Base-by-base conservation (phyloP, 305 asterid genomes). In the Salvia sclarea region DNA sequence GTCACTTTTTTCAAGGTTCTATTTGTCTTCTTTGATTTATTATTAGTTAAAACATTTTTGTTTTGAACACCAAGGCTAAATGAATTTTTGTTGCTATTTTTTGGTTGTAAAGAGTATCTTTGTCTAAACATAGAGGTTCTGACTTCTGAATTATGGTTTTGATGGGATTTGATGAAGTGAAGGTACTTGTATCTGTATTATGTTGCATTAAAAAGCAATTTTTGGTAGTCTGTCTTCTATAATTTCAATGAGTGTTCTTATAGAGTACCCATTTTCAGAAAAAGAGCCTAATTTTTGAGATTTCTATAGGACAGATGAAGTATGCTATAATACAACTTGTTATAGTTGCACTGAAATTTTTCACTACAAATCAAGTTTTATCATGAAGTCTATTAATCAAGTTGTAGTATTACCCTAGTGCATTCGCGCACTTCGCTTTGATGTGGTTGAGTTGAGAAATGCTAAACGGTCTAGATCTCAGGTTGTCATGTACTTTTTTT, bases 381-480 rank as follows among this genome's bases (percentile, higher is more conserved):
- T 54, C 61, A 70, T 6, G 58, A 37, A 13, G 31, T 3, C 20
- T 21, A 48, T 11, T 37, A 33, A 8, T 53, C 54, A 10, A 38
- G 33, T 41, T 45, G 63, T 37, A n/a, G 33, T 50, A 55, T 56
- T 37, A 50, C 45, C 45, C 18, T 24, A 38, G 61, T 53, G 61
- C 41, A 31, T 14, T 57, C 14, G 6, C 20, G 13, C 33, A 28
- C 57, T 47, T 57, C 17, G 52, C 49, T 45, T 2, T 59, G 33
- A 2, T 35, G 11, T 64, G 53, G 5, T 35, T 69, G 66, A 64
- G 38, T 70, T 65, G 73, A 14, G 44, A 64, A 43, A 30, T 40
- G 30, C 33, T 28, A 17, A 50, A 13, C 62, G 58, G 41, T 61
- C 65, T 58, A 38, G 61, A 48, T 70, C 71, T 50, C 70, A 73